Base-by-base conservation (phyloP, 768 basidiomycete species). In the Clavaria fumosa region DNA sequence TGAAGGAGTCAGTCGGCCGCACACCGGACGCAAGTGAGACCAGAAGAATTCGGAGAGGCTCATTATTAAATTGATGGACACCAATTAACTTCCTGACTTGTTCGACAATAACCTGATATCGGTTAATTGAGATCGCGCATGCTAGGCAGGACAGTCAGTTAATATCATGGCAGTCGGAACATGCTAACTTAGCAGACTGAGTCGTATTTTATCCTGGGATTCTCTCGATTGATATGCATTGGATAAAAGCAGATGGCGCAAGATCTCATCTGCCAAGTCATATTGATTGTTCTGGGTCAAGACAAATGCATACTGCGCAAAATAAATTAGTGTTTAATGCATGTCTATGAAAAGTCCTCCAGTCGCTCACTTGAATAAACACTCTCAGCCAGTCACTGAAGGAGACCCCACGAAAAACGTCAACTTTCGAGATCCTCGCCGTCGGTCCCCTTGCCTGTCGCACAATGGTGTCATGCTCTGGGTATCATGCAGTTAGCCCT, bases 321-420 rank as follows among this genome's bases (percentile, higher is more conserved):
- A 28, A 19, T 21, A 19, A 32, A 21, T 18, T 17, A 14, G 4
- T 12, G 4, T 9, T 24, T 3, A 37, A 12, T 3, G 5, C 33
- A 4, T 5, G 14, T 12, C 4, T 19, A 37, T 23, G 5, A 23
- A n/a, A n/a, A 6, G 18, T 22, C 27, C 23, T 14, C 10, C n/a
- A 38, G 33, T 17, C 21, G 10, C 64, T 34, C 36, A 88, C 93
- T 66, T 90, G 82, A 63, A 95, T 73, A 51, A 89, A 76, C 27
- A 96, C 49, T 11, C 66, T 63, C 34, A 93, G 53, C 93, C 93
- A 99, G 37, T 81, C 75, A 39, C 81, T 79, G 47, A 88, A 86
- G 3, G 65, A 65, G 23, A 93, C 63, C 0, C 84, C 83, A 7
- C 91, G 76, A 54, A 91, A 96, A 0, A 71, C 62, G 35, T 75